A percentile compares a stretch with the other conserved stretches of the same genome.
Evolutionary conservation across 2,329 filamentous ascomycete genomes (phyloP).

Genomic region (Trichoderma sp.): DNA sequence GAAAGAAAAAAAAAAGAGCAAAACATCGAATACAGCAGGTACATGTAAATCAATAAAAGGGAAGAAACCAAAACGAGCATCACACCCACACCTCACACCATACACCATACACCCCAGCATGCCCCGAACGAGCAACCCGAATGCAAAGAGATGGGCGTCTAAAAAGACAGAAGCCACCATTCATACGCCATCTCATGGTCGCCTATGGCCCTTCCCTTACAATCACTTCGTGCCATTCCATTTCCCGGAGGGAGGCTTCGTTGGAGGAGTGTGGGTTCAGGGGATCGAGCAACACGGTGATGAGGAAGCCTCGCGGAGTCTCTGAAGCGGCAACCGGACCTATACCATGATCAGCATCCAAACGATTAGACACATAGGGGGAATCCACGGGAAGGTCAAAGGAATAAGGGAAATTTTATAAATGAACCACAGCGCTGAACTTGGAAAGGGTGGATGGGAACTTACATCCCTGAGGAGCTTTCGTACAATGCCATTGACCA

Average conservation of each 20-base stretch:
- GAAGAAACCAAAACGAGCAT: background rate
- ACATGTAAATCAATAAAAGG: background rate
- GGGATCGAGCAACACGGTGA: slow-evolving; percentile 34
- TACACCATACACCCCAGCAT: no score
- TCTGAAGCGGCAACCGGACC: slow-evolving; percentile 13
- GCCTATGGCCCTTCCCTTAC: slow-evolving; percentile 23
- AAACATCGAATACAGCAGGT: background rate
- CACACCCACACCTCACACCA: background rate
- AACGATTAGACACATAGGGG: no score
- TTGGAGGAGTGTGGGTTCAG: slow-evolving; percentile 30
- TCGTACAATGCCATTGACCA: slow-evolving; percentile 25
- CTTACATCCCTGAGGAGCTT: slow-evolving; percentile 30
- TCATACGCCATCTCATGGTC: background rate
- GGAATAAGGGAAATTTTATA: no score
- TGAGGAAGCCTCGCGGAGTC: slow-evolving; percentile 33
- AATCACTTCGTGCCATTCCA: slow-evolving; percentile 29
- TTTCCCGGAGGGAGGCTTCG: slow-evolving; percentile 20
- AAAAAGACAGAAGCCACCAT: background rate
- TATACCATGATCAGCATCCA: background rate
- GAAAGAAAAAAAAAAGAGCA: background rate
- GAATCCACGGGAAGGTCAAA: background rate
- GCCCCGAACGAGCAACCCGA: background rate
- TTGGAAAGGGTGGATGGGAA: background rate
- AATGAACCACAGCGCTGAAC: background rate
- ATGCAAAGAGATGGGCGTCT: background rate